These are phyloP conservation scores for Breviolum minutum DNA, from an alignment of 73 alveolate genomes.

Conservation along the genomic window DNA sequence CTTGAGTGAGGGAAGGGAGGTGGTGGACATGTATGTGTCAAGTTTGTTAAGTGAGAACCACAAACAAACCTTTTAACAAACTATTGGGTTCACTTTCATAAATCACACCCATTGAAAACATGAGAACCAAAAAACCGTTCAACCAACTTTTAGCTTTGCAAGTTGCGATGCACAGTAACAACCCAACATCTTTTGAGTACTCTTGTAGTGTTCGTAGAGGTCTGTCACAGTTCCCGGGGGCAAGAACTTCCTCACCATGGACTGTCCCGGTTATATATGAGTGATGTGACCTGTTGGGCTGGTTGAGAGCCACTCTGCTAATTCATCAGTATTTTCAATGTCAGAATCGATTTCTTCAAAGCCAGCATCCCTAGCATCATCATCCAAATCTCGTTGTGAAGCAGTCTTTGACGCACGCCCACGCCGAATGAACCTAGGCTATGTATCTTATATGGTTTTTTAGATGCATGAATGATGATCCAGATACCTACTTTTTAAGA, in stretches of 20 bases:
- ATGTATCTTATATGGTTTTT: not conserved
- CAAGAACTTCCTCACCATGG: not conserved
- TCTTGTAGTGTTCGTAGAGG: not conserved
- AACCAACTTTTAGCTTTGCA: not conserved
- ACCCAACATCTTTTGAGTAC: conserved; percentile 1
- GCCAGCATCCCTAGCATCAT: not conserved
- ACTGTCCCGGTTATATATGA: not conserved
- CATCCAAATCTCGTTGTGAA: not conserved
- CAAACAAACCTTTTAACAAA: not conserved
- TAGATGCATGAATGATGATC: not conserved
- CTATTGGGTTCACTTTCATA: not conserved
- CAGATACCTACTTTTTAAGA: not conserved
- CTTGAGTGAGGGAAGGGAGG: too few relatives aligned
- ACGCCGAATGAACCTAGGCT: not conserved
- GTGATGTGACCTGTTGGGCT: not conserved
- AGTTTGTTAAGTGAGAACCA: not conserved
- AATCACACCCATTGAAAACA: not conserved
- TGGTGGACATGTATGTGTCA: not conserved
- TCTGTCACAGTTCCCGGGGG: not conserved
- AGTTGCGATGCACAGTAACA: not conserved
- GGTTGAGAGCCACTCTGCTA: not conserved
- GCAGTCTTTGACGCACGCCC: not conserved
- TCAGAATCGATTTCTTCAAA: conserved; percentile 13
- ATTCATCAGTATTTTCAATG: not conserved
- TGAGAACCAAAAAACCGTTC: not conserved